Conservation (phyloP, 1,284 basidiomycete genomes). For the Cutaneotrichosporon dermatis region DNA sequence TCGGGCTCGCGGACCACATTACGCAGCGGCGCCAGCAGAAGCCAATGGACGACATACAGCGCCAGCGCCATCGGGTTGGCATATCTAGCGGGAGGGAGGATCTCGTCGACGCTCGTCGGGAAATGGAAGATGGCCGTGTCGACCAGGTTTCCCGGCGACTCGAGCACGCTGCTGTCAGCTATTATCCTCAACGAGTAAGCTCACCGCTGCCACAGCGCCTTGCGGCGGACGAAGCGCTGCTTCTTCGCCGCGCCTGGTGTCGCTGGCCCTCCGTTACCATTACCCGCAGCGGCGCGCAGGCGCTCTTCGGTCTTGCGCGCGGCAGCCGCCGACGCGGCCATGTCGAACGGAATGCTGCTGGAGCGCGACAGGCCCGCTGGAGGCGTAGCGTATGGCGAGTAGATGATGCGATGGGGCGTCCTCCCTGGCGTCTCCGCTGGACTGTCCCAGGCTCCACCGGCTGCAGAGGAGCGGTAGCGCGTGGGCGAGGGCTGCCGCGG, state of each 20-base stretch:
- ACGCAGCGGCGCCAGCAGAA: slow-evolving; percentile 38
- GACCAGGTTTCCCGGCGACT: slow-evolving; percentile 24
- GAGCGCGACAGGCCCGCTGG: slow-evolving; percentile 31
- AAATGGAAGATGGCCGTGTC: slow-evolving; percentile 28
- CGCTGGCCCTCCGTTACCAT: neutral
- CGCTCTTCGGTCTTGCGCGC: slow-evolving; percentile 23
- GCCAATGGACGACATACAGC: slow-evolving; percentile 36
- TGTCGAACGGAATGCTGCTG: slow-evolving; percentile 40
- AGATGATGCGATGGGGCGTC: neutral
- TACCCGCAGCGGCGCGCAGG: neutral
- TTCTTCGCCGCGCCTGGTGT: slow-evolving; percentile 13
- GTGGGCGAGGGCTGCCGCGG: neutral
- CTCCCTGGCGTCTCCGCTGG: neutral
- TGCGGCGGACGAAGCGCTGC: slow-evolving; percentile 38
- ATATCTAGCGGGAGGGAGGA: slow-evolving; percentile 33
- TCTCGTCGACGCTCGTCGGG: slow-evolving; percentile 30
- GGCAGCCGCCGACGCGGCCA: slow-evolving; percentile 34
- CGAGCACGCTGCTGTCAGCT: slow-evolving; percentile 23
- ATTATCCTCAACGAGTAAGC: slow-evolving; percentile 3
- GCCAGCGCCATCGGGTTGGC: slow-evolving; percentile 38
- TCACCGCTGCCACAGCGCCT: slow-evolving; percentile 35
- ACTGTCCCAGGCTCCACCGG: neutral
- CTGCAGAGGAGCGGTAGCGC: neutral
- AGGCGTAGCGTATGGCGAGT: slow-evolving; percentile 41
- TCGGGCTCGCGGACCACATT: neutral